These are phyloP conservation scores for Penicillium canariense DNA, from an alignment of 495 filamentous ascomycete species.

Conservation along the genomic window DNA sequence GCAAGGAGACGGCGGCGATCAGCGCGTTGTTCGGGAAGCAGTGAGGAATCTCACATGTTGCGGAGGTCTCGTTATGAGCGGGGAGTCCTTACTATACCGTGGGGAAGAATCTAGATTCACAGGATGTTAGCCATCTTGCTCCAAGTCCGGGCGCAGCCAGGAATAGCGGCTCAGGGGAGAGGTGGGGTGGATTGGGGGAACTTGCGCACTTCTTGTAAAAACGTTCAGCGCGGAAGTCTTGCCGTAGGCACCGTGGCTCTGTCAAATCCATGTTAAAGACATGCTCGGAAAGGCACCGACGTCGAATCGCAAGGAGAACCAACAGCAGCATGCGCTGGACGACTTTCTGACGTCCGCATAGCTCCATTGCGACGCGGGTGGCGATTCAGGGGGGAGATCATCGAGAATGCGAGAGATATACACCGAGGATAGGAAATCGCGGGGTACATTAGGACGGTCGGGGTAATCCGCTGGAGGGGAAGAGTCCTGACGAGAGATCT, in stretches of 20 bases:
- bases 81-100: conserved; percentile 77
- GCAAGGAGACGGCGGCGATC: no score
- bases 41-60: no score
- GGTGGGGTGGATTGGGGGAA: no score
- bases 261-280: conserved; percentile 20
- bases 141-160: neutral
- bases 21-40: no score
- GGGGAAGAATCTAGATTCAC: conserved; percentile 74
- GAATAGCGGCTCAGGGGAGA: conserved; percentile 10
- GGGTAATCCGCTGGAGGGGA: conserved; percentile 5
- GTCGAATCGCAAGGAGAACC: conserved; percentile 58
- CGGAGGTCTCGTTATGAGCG: no score
- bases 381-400: neutral
- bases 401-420: neutral
- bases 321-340: conserved; percentile 97
- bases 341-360: conserved; percentile 65
- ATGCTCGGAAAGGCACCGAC: neutral
- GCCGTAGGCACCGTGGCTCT: conserved; percentile 95
- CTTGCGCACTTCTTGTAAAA: conserved; percentile 82
- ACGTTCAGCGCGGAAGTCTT: conserved; percentile 98
- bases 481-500: conserved; percentile 11
- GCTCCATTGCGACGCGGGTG: conserved; percentile 37
- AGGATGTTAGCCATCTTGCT: conserved; percentile 21
- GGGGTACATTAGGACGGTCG: neutral
- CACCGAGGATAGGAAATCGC: neutral